A percentile compares a stretch with the other conserved stretches of the same genome.
Evolutionary conservation across 2,329 filamentous ascomycete species (phyloP).

Genomic region (Aspergillus texensis): DNA sequence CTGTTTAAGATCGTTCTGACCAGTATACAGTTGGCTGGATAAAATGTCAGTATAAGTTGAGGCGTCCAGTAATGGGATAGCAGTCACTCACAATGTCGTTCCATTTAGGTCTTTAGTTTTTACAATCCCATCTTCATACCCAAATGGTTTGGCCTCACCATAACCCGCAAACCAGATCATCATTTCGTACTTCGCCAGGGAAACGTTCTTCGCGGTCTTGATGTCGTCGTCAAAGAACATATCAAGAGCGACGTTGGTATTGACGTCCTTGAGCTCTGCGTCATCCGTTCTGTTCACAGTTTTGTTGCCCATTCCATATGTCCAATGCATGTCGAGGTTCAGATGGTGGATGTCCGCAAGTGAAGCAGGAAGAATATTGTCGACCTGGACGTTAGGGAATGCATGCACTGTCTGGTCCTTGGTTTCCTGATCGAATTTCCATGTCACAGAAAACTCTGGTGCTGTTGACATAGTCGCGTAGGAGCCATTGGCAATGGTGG

Average conservation of each 20-base stretch:
- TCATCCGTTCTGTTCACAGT: not conserved
- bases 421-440: not conserved
- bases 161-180: not conserved
- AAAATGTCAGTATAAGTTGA: too few relatives aligned
- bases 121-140: not conserved
- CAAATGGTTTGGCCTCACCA: not conserved
- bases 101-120: not conserved
- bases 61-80: too few relatives aligned
- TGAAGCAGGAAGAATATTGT: not conserved
- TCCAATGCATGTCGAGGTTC: not conserved
- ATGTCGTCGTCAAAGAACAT: not conserved
- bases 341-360: not conserved
- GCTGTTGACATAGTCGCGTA: not conserved
- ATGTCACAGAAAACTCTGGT: not conserved
- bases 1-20: not conserved
- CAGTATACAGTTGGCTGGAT: not conserved
- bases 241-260: not conserved
- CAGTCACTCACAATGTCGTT: not conserved
- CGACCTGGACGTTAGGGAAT: not conserved
- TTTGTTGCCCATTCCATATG: not conserved
- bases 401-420: not conserved
- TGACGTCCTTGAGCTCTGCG: not conserved
- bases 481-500: not conserved
- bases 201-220: not conserved
- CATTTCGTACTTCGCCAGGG: not conserved